Base-by-base conservation (phyloP, 2,329 filamentous ascomycete species). In the Pseudopithomyces maydicus region DNA sequence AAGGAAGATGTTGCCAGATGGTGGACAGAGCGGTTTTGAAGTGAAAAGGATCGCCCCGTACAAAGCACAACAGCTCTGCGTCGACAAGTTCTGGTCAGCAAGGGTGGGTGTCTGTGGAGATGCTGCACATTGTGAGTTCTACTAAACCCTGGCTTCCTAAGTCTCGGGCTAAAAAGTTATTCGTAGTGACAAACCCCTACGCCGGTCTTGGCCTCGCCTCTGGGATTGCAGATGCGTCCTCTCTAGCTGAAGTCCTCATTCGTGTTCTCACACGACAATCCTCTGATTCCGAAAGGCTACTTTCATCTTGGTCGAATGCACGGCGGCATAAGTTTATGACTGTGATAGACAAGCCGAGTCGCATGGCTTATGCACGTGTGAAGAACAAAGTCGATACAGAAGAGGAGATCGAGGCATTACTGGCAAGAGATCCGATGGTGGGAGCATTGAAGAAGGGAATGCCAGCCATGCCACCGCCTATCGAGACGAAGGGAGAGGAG, bases 31-130 rank as follows among this genome's bases (percentile, higher is more conserved):
- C 2, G 54, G 2, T 1, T 79, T 75, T 46, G 58, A 72, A 15
- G 63, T 79, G 2, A 62, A 72, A 29, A 59, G 72, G 17, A 62
- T 76, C 12, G 77, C 77, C 17, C 71, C 77, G 7, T 79, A 79
- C 54, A 76, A 75, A 52, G 76, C 77, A 22, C 77, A 79, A 57
- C 77, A 79, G 59, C 63, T 74, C 0, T 75, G 72, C 38, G 75
- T 70, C 2, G 54, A 66, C 1, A 66, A 61, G 5, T 67, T 78
- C 26, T 70, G 64, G 46, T 62, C 64, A n/a, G 72, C 71, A 0
- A 63, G 72, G 3, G 71, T 77, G 2, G 61, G 75, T 2, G 54
- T 79, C 2, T 65, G 72, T n/a, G 77, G 76, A 3, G 77, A 78
- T 59, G 76, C 77, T 6, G 76, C 76, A 10, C 77, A 79, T 53